Percentiles rank a stretch among this genome's conserved stretches.
Evolutionary conservation across 202 grass and related monocot species (phyloP).

Genomic region (Zizania palustris): DNA sequence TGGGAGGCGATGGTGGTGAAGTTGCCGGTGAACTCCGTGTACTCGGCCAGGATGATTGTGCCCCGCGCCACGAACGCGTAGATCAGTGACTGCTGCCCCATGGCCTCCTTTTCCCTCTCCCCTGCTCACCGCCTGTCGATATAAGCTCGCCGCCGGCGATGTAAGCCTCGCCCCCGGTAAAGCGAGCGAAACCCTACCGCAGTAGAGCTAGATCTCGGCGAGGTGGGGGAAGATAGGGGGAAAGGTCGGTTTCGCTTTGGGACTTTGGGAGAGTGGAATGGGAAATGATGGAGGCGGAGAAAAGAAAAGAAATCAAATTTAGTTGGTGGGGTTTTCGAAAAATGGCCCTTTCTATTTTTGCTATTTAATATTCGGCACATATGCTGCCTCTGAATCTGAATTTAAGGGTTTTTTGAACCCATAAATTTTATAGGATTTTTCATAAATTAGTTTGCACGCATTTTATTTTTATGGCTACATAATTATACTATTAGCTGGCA

Average conservation of each 20-base stretch:
- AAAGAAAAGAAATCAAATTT: slow-evolving; percentile 42
- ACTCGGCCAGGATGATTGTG: slow-evolving; percentile 87
- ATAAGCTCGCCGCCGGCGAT: slow-evolving; percentile 6
- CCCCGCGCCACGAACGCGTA: slow-evolving; percentile 93
- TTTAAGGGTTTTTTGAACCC: no score
- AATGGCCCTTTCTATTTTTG: background rate
- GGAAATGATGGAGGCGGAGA: background rate
- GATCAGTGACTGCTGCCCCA: slow-evolving; percentile 84
- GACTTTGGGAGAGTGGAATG: no score
- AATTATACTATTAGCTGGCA: background rate
- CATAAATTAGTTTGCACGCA: background rate
- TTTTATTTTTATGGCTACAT: slow-evolving; percentile 1
- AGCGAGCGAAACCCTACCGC: slow-evolving; percentile 15
- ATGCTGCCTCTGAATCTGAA: no score
- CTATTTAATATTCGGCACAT: background rate
- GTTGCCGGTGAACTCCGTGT: slow-evolving; percentile 96
- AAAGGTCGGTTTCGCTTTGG: no score
- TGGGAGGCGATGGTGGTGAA: slow-evolving; percentile 94
- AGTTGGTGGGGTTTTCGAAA: slow-evolving; percentile 21
- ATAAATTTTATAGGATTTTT: no score
- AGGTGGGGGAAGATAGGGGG: slow-evolving; percentile 3
- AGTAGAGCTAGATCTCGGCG: slow-evolving; percentile 54
- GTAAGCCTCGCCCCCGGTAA: no score
- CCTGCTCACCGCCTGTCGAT: background rate
- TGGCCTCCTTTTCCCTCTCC: slow-evolving; percentile 24